Base-by-base conservation (phyloP, 768 basidiomycete genomes). In the Rhizopogon sp. region DNA sequence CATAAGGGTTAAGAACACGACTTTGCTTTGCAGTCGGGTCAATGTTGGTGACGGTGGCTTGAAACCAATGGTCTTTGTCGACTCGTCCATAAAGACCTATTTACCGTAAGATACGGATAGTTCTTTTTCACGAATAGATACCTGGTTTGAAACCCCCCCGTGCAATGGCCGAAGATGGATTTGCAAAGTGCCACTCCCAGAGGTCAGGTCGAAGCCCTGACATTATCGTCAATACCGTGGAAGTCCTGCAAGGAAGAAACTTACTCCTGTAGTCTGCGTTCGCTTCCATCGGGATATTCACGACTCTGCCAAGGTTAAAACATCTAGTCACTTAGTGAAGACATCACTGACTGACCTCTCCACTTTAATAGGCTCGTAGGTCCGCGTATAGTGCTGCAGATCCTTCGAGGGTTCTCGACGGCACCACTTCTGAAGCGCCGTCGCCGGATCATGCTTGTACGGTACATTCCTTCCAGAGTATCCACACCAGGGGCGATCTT, bases 1-100 rank as follows among this genome's bases (percentile, higher is more conserved):
- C 87, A 52, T 74, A 76, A 7, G 88, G 86, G 61, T 89, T 78
- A 9, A 92, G 71, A 13, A 91, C 84, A 40, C 74, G 76, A 57
- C 79, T 78, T 60, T 91, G 90, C 64, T 90, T 92, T 4, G 88
- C 90, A 1, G 81, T 89, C 0, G 89, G 88, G 50, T 84, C 82
- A 40, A 92, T 76, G 55, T 92, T 90, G 0, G 88, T 89, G 13
- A 90, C 85, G 0, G 84, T 90, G 0, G 90, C 90, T 40, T 79
- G 79, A 62, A 92, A 92, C 62, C 77, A 82, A 7, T 63, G 62
- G 20, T 80, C 64, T 50, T 70, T 66, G 56, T 85, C 79, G 13
- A 90, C 71, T 7, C 90, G 80, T 6, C 83, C 85, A 57, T 81
- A 80, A 75, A 84, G 52, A 61, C 74, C 70, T 82, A 74, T 72